A percentile compares a stretch with the other conserved stretches of the same genome.
Conservation (phyloP, 2,329 filamentous ascomycete species). For the Exophiala oligosperma region DNA sequence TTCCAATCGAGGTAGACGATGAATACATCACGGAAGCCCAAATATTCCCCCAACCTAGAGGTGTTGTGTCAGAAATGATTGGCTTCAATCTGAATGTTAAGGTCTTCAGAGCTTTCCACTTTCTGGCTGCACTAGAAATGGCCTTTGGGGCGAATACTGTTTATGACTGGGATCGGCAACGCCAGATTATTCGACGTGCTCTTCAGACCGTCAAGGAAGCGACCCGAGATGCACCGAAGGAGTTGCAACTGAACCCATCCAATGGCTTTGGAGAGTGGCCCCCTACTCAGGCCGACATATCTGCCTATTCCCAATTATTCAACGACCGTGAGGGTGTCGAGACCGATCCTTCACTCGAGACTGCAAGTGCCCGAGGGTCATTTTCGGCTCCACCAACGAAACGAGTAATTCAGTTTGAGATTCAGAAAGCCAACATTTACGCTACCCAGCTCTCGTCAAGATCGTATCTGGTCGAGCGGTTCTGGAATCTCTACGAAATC, state of each 20-base stretch:
- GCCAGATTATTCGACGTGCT: slow-evolving; percentile 69
- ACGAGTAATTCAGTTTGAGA: slow-evolving; percentile 69
- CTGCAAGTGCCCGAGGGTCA: slow-evolving; percentile 15
- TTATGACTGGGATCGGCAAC: slow-evolving; percentile 75
- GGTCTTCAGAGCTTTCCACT: slow-evolving; percentile 78
- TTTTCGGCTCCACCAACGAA: slow-evolving; percentile 25
- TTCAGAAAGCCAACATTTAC: slow-evolving; percentile 90
- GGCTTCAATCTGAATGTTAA: slow-evolving; percentile 80
- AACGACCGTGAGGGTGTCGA: slow-evolving; percentile 22
- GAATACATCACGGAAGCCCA: slow-evolving; percentile 72
- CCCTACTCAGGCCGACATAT: slow-evolving; percentile 25
- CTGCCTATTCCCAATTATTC: slow-evolving; percentile 27
- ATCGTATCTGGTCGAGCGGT: slow-evolving; percentile 83
- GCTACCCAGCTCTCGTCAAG: slow-evolving; percentile 77
- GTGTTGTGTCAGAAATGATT: slow-evolving; percentile 67
- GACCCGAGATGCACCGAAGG: slow-evolving; percentile 66
- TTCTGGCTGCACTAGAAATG: slow-evolving; percentile 75
- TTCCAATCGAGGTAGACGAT: slow-evolving; percentile 82
- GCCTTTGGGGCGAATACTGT: slow-evolving; percentile 77
- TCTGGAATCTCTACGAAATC: slow-evolving; percentile 73
- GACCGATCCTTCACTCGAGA: slow-evolving; percentile 7
- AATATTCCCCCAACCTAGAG: slow-evolving; percentile 68
- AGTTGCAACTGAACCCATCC: slow-evolving; percentile 48
- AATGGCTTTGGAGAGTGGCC: slow-evolving; percentile 30
- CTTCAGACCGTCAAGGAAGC: slow-evolving; percentile 69